Percentiles rank a stretch among this genome's conserved stretches.
Evolutionary conservation across 176 grass and related monocot species (phyloP).

Genomic region (Oryza australiensis): DNA sequence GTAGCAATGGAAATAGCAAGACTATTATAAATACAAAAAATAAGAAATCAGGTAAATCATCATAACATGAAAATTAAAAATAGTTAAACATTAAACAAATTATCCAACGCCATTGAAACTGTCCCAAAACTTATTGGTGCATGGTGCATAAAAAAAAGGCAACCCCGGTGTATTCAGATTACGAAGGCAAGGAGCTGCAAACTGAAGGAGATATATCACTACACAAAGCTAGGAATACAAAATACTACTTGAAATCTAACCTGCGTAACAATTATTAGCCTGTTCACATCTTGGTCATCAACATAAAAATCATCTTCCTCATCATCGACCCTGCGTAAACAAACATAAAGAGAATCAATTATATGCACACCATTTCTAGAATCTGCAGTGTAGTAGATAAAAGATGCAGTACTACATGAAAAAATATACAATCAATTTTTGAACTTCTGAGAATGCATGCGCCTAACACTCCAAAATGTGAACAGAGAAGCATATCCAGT

Average conservation of each 20-base stretch:
- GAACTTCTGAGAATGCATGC: background rate
- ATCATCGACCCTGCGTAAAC: slow-evolving; percentile 67
- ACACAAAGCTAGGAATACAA: slow-evolving; percentile 28
- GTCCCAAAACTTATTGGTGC: background rate
- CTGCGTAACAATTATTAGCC: slow-evolving; percentile 94
- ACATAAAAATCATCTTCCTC: slow-evolving; percentile 92
- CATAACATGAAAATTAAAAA: background rate
- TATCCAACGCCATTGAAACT: background rate
- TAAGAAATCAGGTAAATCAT: background rate
- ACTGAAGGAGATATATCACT: background rate
- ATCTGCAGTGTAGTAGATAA: slow-evolving; percentile 8
- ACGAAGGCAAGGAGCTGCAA: background rate
- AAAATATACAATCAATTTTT: background rate
- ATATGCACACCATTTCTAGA: background rate
- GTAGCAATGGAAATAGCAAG: background rate
- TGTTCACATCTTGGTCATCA: slow-evolving; percentile 89
- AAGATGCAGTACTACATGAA: background rate
- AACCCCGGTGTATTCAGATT: slow-evolving; percentile 8
- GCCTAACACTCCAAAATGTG: background rate
- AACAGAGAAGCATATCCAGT: background rate
- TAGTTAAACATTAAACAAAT: background rate
- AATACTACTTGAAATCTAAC: slow-evolving; percentile 43
- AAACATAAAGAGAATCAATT: slow-evolving; percentile 41
- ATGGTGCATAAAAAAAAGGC: slow-evolving; percentile 7
- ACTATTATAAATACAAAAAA: no score